Base-by-base conservation (phyloP, 2,329 filamentous ascomycete genomes). In the Helotiales sp. region DNA sequence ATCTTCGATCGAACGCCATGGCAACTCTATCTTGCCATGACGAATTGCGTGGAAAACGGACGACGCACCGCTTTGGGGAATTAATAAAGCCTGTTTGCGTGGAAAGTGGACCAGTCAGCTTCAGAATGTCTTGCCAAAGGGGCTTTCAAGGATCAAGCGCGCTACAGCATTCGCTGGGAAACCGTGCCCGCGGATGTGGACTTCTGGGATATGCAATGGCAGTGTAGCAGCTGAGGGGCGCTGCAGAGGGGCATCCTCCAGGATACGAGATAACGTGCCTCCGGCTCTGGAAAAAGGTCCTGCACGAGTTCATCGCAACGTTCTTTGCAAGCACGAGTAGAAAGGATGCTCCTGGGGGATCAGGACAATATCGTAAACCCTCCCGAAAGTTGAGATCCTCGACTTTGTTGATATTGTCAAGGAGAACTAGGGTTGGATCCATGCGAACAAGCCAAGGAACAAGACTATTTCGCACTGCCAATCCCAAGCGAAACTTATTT, bases 31-130 rank as follows among this genome's bases (percentile, higher is more conserved):
- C 29, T 48, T 25, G 25, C 12, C 46, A 48, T 48, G 46, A 48
- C 46, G 46, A 31, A 33, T 30, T 31, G 4, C n/a, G 17, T 17
- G 46, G 38, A 24, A 31, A 31, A 33, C 51, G 51, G 38, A 24
- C 6, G 27, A 44, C 24, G 34, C 30, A 53, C 51, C 13, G 30
- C 24, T 29, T 53, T 46, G 33, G 40, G 40, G 13, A 36, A 46
- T 25, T 24, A 5, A 15, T 33, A 10, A 47, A 47, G 40, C 25
- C 38, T 48, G 25, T 33, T n/a, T 57, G 55, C 55, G 19, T 46
- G 48, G 34, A 49, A 36, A 40, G 93, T 92, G n/a, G n/a, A 27
- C 93, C 92, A 12, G 86, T 86, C 74, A 96, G 90, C 59, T 80
- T 79, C 38, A 96, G 73, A 2, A 86, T 80, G 55, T 57, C 49